These are phyloP conservation scores for Hondaea fermentalgiana DNA, from an alignment of 108 stramenopile genomes.

Conservation along the genomic window DNA sequence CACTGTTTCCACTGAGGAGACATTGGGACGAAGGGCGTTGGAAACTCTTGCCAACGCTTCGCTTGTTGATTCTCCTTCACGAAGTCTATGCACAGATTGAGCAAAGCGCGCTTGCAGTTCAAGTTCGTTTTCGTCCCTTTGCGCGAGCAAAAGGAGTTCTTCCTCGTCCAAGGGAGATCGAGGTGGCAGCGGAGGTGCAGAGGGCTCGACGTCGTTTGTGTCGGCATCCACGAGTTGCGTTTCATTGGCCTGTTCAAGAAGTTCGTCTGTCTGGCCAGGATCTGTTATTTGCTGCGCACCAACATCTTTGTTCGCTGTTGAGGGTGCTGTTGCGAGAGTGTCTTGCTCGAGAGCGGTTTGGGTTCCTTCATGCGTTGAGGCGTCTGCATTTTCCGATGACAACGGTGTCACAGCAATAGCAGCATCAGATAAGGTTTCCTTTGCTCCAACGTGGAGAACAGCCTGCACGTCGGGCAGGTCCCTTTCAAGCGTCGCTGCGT, in stretches of 20 bases:
- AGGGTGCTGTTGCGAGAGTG: no score
- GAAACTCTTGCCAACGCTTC: not conserved
- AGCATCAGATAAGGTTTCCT: constrained; percentile 17
- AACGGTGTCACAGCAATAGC: not conserved
- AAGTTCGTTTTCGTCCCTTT: not conserved
- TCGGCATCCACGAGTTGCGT: no score
- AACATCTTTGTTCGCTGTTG: no score
- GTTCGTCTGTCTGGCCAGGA: no score
- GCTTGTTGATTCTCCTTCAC: not conserved
- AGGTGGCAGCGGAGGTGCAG: constrained; percentile 2
- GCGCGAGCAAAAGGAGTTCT: not conserved
- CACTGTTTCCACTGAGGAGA: not conserved
- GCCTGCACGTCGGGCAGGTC: not conserved
- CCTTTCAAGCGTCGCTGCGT: not conserved
- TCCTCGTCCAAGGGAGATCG: not conserved
- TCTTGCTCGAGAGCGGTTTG: no score
- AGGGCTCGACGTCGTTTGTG: no score
- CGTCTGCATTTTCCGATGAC: no score
- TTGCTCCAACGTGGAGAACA: not conserved
- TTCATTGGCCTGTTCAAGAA: no score
- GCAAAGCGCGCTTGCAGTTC: not conserved
- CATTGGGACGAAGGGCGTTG: not conserved
- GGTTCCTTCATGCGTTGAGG: no score
- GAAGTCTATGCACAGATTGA: not conserved
- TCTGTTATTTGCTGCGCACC: no score